Conservation (phyloP, 2,329 filamentous ascomycete species). For the Celoporthe dispersa region DNA sequence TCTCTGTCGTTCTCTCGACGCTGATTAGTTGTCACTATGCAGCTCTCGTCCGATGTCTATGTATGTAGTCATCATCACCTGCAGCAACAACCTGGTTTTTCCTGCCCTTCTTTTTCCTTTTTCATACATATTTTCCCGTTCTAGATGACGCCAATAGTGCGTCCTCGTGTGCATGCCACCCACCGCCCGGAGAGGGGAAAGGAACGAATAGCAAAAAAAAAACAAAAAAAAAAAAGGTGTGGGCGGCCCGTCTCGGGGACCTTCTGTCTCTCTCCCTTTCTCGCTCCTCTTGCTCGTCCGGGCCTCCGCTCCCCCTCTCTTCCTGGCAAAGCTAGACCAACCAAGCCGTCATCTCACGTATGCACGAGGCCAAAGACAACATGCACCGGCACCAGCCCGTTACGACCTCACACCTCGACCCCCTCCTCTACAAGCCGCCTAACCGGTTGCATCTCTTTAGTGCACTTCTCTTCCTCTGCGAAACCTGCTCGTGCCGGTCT, state of each 20-base stretch:
- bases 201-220: no score
- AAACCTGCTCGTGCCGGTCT: not conserved
- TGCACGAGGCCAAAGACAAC: not conserved
- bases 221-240: not conserved
- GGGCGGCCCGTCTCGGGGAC: constrained; percentile 3
- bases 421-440: not conserved
- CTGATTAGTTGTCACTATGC: constrained; percentile 12
- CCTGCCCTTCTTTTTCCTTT: not conserved
- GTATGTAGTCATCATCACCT: constrained; percentile 6
- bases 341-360: not conserved
- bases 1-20: constrained; percentile 6
- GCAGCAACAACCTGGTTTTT: constrained; percentile 1
- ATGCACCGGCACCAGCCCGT: not conserved
- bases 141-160: not conserved
- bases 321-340: not conserved
- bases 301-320: not conserved
- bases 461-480: not conserved
- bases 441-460: not conserved
- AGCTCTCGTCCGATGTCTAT: no score
- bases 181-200: not conserved
- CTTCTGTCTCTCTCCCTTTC: not conserved
- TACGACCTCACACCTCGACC: not conserved
- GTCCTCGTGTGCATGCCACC: not conserved
- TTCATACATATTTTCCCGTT: not conserved
- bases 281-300: no score